Evolutionary conservation across 257 asterid genomes (phyloP).

Genomic region (Vinca minor): DNA sequence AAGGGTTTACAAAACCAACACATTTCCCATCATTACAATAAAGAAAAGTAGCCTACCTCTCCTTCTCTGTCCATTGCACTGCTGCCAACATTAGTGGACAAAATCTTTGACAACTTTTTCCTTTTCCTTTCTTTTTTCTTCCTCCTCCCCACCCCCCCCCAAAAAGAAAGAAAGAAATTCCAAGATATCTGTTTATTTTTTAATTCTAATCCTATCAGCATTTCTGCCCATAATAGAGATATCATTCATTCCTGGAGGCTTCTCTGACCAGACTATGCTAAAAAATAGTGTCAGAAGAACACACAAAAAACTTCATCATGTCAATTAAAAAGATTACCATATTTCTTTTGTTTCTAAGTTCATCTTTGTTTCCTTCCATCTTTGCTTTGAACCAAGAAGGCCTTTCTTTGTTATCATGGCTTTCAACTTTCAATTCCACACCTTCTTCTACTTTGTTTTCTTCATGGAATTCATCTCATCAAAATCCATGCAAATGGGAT

Average conservation of each 20-base stretch:
- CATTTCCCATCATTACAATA: slow-evolving; percentile 17
- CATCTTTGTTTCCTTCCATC: slow-evolving; percentile 27
- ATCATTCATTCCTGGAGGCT: slow-evolving; percentile 18
- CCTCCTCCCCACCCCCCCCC: not conserved
- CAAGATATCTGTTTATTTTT: slow-evolving; percentile 5
- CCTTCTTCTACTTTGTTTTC: slow-evolving; percentile 37
- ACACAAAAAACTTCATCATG: slow-evolving; percentile 44
- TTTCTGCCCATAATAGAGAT: slow-evolving; percentile 9
- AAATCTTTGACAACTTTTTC: slow-evolving; percentile 12
- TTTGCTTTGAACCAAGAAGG: slow-evolving; percentile 57
- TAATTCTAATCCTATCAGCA: not conserved
- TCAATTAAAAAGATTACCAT: slow-evolving; percentile 29
- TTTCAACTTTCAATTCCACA: slow-evolving; percentile 50
- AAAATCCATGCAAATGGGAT: slow-evolving; percentile 61
- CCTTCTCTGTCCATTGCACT: slow-evolving; percentile 8
- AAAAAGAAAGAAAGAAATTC: not conserved
- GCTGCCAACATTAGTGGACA: slow-evolving; percentile 16
- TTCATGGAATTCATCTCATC: slow-evolving; percentile 44
- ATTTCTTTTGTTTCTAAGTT: slow-evolving; percentile 30
- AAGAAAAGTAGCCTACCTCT: slow-evolving; percentile 8
- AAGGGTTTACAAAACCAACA: not conserved
- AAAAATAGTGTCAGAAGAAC: slow-evolving; percentile 17
- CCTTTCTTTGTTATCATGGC: slow-evolving; percentile 50
- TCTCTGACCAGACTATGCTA: slow-evolving; percentile 11
- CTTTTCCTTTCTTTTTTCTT: not conserved